These are phyloP conservation scores for Globisporangium paddicum DNA, from an alignment of 352 stramenopile genomes.

Conservation along the genomic window DNA sequence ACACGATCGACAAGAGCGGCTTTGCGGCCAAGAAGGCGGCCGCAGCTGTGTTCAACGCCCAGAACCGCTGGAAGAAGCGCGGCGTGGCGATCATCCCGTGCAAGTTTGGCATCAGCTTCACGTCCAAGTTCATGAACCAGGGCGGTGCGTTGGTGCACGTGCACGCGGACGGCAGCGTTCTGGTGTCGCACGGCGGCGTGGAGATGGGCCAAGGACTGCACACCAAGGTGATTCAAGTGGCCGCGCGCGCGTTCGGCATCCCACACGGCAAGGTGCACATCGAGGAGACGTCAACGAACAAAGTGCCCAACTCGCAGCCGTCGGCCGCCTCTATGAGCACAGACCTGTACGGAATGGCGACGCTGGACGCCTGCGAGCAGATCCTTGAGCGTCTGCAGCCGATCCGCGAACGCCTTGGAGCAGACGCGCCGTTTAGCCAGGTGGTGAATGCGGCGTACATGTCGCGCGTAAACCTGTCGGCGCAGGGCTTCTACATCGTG, in stretches of 20 bases:
- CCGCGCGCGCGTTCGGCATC: slow-evolving; percentile 91
- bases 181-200: slow-evolving; percentile 94
- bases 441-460: slow-evolving; percentile 90
- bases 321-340: slow-evolving; percentile 95
- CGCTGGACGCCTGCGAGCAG: slow-evolving; percentile 94
- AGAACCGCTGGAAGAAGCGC: slow-evolving; percentile 90
- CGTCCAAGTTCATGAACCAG: slow-evolving; percentile 97
- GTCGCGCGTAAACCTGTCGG: slow-evolving; percentile 91
- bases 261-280: slow-evolving; percentile 91
- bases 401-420: slow-evolving; percentile 66
- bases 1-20: slow-evolving; percentile 58
- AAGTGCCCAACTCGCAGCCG: slow-evolving; percentile 92
- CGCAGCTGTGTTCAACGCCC: slow-evolving; percentile 87
- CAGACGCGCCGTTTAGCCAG: slow-evolving; percentile 71
- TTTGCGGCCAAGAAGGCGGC: slow-evolving; percentile 61
- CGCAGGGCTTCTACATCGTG: slow-evolving; percentile 95
- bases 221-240: slow-evolving; percentile 92
- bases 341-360: slow-evolving; percentile 97
- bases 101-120: slow-evolving; percentile 97
- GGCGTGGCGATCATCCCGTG: slow-evolving; percentile 81
- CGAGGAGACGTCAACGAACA: slow-evolving; percentile 93
- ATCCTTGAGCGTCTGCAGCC: slow-evolving; percentile 90
- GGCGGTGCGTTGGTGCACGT: slow-evolving; percentile 94
- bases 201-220: slow-evolving; percentile 98
- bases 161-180: slow-evolving; percentile 94